Evolutionary conservation across 108 stramenopile species (phyloP), one percentile per base, ranked within the genome.

Genomic region (Nitzschia palea): DNA sequence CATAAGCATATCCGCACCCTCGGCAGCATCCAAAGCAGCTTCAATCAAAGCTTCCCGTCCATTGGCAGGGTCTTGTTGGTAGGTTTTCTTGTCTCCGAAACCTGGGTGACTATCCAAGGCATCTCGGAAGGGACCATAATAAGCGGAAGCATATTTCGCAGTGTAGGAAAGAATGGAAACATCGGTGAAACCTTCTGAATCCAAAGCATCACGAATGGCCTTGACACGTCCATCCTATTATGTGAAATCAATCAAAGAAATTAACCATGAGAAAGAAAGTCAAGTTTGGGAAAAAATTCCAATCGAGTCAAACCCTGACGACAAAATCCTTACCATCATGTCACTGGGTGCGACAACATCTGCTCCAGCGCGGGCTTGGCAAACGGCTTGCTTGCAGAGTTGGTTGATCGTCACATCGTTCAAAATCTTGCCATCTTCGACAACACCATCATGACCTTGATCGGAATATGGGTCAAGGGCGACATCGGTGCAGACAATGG

Each of bases 111-210:
- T 95, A 67, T 98, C 97, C 55, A 99, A 82, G 26, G 99, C 99
- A 64, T 97, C 98, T 53, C 99, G 94, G 87, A 99, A 99, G n/a
- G 99, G 99, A 17, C 98, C 97, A 61, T 99, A 99, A 83, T 95
- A 98, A 4, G 98, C 97, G 30, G 93, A 95, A 17, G 99, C 99
- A 63, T 98, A 98, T 70, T 99, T 99, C 68, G 97, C 97, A 32
- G 99, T 97, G 87, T 99, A 99, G n/a, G 97, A 83, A 59, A 99
- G 78, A 68, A 99, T 98, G 28, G 92, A 93, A 30, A 98, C 97
- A 74, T 99, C 90, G 30, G 96, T 97, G 83, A 95, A 97, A n/a
- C 97, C 98, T 67, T 98, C 97, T 18, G 95, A 85, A 67, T 99
- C 99, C 25, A 99, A 84, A 48, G 97, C 97, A 69, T 96, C 95